A percentile compares a stretch with the other conserved stretches of the same genome.
These are phyloP conservation scores for Candida piceae DNA, from an alignment of 805 yeast species.

Conservation along the genomic window DNA sequence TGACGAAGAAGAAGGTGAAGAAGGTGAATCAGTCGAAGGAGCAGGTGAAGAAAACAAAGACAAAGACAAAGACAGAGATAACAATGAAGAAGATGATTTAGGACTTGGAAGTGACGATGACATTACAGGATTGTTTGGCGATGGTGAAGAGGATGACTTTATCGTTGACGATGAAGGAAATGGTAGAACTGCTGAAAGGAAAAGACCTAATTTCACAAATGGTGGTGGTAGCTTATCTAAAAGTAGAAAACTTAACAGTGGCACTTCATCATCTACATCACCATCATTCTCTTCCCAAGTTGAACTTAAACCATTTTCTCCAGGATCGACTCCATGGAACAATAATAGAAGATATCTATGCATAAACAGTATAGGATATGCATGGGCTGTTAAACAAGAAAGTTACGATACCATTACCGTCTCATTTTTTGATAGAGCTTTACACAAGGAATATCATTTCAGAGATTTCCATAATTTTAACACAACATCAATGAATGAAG, in stretches of 20 bases:
- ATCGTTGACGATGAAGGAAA: constrained; percentile 62
- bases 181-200: constrained; percentile 26
- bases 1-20: no score
- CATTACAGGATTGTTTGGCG: constrained; percentile 29
- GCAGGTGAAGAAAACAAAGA: constrained; percentile 5
- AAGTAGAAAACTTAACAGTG: no score
- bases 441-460: constrained; percentile 78
- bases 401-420: constrained; percentile 72
- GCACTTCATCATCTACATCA: neutral
- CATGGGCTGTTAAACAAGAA: constrained; percentile 66
- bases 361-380: constrained; percentile 77
- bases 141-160: constrained; percentile 46
- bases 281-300: constrained; percentile 15
- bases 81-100: constrained; percentile 7
- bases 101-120: constrained; percentile 17
- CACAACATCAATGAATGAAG: constrained; percentile 64
- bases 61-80: constrained; percentile 17
- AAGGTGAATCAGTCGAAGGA: no score
- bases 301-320: constrained; percentile 62
- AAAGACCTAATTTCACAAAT: no score
- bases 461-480: constrained; percentile 70
- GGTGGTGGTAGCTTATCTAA: no score
- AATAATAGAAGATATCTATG: constrained; percentile 68
- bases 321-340: constrained; percentile 85
- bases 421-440: constrained; percentile 74